Percentiles rank a stretch among this genome's conserved stretches.
phyloP scores from a whole-genome alignment of 305 asterid genomes.

The Fraxinus paxiana region DNA sequence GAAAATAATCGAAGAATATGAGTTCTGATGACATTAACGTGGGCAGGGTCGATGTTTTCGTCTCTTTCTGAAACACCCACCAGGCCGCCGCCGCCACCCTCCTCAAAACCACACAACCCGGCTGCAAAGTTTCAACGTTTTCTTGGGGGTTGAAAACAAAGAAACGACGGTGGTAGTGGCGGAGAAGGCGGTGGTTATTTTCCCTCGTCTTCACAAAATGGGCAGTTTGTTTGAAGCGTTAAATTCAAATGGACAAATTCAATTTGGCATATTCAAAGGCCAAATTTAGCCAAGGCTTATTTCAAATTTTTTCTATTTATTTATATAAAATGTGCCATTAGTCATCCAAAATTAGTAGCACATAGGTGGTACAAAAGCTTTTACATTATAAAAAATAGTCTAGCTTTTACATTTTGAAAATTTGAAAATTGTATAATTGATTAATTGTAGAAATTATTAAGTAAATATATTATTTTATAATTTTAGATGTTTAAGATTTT shows the following conservation, averaged over 20 bases:
- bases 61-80: neutral
- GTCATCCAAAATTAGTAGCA: neutral
- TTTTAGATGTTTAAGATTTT: no score
- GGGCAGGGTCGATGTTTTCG: neutral
- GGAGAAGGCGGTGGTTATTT: slow-evolving; percentile 4
- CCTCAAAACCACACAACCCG: neutral
- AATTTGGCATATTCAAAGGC: neutral
- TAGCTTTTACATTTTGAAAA: no score
- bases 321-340: neutral
- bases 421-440: no score
- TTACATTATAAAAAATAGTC: no score
- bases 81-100: neutral
- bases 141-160: neutral
- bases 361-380: neutral
- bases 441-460: no score
- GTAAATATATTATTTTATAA: no score
- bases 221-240: neutral
- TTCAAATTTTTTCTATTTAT: neutral
- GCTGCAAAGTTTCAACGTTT: neutral
- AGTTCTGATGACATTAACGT: neutral
- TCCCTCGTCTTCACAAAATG: neutral
- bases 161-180: neutral
- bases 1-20: neutral
- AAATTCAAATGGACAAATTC: neutral
- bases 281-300: neutral